A percentile compares a stretch with the other conserved stretches of the same genome.
Evolutionary conservation across 2,329 filamentous ascomycete genomes (phyloP).

Genomic region (Cercospora zeina): DNA sequence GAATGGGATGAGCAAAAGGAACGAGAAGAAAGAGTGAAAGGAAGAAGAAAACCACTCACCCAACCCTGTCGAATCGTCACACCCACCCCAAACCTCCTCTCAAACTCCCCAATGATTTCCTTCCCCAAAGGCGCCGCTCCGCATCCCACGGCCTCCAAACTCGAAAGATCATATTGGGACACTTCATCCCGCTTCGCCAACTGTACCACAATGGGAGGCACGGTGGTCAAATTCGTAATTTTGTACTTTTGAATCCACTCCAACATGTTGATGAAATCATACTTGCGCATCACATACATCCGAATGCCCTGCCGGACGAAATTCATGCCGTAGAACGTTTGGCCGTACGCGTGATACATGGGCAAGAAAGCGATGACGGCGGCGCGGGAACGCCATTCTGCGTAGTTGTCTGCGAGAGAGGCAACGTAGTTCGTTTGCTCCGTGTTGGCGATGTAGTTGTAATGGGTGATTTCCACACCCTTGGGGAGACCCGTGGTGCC

Average conservation of each 20-base stretch:
- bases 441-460: slow-evolving; percentile 72
- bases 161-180: slow-evolving; percentile 61
- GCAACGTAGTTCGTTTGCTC: slow-evolving; percentile 57
- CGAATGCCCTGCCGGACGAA: slow-evolving; percentile 24
- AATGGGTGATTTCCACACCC: slow-evolving; percentile 78
- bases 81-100: slow-evolving; percentile 55
- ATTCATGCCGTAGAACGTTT: slow-evolving; percentile 56
- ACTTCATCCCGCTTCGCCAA: slow-evolving; percentile 65
- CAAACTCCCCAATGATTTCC: slow-evolving; percentile 21
- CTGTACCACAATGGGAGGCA: slow-evolving; percentile 68
- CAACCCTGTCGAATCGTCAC: slow-evolving; percentile 61
- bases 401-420: slow-evolving; percentile 50
- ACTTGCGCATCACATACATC: slow-evolving; percentile 49
- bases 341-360: slow-evolving; percentile 60
- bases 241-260: slow-evolving; percentile 65
- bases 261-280: slow-evolving; percentile 56
- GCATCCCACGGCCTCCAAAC: slow-evolving; percentile 52
- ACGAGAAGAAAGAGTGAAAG: not conserved
- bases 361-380: slow-evolving; percentile 67
- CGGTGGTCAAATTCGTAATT: slow-evolving; percentile 66
- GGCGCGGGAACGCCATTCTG: slow-evolving; percentile 39
- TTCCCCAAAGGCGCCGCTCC: slow-evolving; percentile 65
- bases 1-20: too few relatives aligned
- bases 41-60: slow-evolving; percentile 3
- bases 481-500: slow-evolving; percentile 82